Evolutionary conservation across 1,284 basidiomycete species (phyloP), one percentile per base, ranked within the genome.

Genomic region (Agroathelia rolfsii): DNA sequence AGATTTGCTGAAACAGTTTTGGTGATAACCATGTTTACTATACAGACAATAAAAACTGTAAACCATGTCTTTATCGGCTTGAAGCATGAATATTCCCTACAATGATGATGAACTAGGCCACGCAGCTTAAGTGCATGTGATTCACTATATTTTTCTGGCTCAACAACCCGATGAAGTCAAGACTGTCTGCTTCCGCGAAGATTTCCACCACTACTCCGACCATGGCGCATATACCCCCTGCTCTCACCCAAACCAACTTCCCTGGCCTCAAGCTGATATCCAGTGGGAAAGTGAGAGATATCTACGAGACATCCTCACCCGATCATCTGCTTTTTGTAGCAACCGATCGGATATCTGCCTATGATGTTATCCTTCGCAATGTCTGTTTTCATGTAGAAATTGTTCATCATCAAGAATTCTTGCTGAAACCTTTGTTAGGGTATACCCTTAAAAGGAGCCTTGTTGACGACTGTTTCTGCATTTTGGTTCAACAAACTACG

Each of bases 311-410:
- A 8, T 72, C 85, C 42, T 62, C 74, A 42, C 59, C 70, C 41
- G 60, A 81, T 37, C 70, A 76, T 44, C 70, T 96, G 17, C 71
- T 99, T 36, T 97, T 98, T 56, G 83, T 98, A 34, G 92, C 94
- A 5, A 86, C 88, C 10, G 95, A 98, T 61, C 71, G 95, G 41
- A 95, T 97, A 52, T 94, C 88, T 13, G 93, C 94, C 0, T 98
- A 90, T 61, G 94, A 99, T 66, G 85, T 97, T 41, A 82, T 95
- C 52, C 71, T 96, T 49, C 76, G 78, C 54, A 89, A 92, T 56
- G 90, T 94, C 50, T 50, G 81, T 66, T 29, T 26, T 32, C n/a
- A n/a, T n/a, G n/a, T n/a, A n/a, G n/a, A 29, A 37, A 9, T 35
- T 22, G 22, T 20, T 16, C 18, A 16, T 16, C 23, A n/a, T 15